Base-by-base conservation (phyloP, 306 rosid species). In the Ormosia semicastrata region DNA sequence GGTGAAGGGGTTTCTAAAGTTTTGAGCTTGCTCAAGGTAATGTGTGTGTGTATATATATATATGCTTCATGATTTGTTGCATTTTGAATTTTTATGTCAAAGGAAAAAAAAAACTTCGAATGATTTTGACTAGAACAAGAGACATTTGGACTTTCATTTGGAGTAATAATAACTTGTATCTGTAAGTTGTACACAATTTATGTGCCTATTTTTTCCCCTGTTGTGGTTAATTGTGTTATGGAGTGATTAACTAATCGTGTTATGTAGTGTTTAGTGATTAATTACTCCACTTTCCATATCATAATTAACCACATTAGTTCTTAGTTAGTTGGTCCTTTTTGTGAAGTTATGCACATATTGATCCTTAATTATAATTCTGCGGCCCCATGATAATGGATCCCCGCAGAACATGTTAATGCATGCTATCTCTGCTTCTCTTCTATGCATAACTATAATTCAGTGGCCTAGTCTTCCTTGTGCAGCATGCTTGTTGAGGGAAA, bases 21-120 rank as follows among this genome's bases (percentile, higher is more conserved):
- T 81, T 62, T 94, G 89, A 90, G 91, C 75, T 87, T 94, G 91
- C 95, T 94, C 64, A 94, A 92, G 98, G 98, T 24, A 24, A 24
- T 24, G 52, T 46, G 52, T 11, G 10, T 46, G 52, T 46, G 52
- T 11, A 24, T 24, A 24, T 24, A 24, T 24, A 24, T 24, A 24
- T 37, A 49, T 49, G 54, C n/a, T 18, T 58, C 37, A 58, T 58
- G n/a, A 3, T 9, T 71, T 52, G 14, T 49, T 24, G 0, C 24
- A 24, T 24, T 24, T 24, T 24, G 24, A 24, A 24, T 24, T 1
- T 24, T 1, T 24, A 24, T 24, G 24, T 24, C 24, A 24, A 24
- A 1, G 24, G 24, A 24, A 24, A 1, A 24, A 24, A 24, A 24
- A 24, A 24, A 24, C 24, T 24, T 24, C 24, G 58, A 40, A 41